Base-by-base conservation (phyloP, 441 rosid species). In the Aleurites moluccanus region DNA sequence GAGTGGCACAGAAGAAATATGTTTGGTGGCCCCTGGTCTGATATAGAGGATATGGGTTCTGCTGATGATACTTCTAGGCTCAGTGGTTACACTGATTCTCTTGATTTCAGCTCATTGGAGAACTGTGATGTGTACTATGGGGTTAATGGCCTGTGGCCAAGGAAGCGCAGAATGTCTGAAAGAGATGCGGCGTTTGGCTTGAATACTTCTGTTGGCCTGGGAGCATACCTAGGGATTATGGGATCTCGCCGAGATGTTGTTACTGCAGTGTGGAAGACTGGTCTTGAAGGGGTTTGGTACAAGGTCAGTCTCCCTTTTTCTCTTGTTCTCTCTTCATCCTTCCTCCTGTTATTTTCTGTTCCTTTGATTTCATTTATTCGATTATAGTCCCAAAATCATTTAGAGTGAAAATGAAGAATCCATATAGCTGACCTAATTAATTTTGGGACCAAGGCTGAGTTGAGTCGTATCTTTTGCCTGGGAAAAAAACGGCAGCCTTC, bases 181-280 rank as follows among this genome's bases (percentile, higher is more conserved):
- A 89, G 99, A 86, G 98, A 94, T 87, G 99, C 98, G 10, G 99
- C 98, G 72, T 92, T 92, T 81, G 99, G 99, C 75, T 87, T 88
- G 86, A 92, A 94, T 79, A 94, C 96, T 69, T 94, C 97, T 11
- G 93, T 88, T 63, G 99, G 98, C 71, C 81, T 96, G 75, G 99
- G 98, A 68, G 85, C 90, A n/a, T 96, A 94, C 90, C 97, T 94
- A 73, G 98, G 99, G 65, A 94, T 92, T 73, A 92, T 96, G 99
- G 99, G 98, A 80, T 96, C 99, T 79, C 90, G 98, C 47, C 88
- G 99, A 79, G 98, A 94, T 83, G 99, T 94, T 77, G 94, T 94
- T 76, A 94, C 99, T 4, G 91, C 98, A 23, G 86, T 91, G 42
- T 92, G 98, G 99, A 96, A 91, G 92, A 90, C 97, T 71, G 99